Evolutionary conservation across 2,329 filamentous ascomycete species (phyloP), one percentile per base, ranked within the genome.

Genomic region (Fusarium scirpi): DNA sequence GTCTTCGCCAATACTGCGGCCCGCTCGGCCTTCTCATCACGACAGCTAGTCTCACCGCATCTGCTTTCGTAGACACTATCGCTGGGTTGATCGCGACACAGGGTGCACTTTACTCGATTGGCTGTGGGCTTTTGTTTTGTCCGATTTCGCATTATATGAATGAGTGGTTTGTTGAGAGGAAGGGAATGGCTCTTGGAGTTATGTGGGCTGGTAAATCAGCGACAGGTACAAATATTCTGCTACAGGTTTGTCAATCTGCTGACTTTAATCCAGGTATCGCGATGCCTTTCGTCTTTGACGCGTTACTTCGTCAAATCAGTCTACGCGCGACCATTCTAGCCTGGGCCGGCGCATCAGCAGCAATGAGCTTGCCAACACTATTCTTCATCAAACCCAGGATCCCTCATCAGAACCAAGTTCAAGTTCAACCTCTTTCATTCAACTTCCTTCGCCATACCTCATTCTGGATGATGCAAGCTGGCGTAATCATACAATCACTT

Each of bases 391-490:
- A 80, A 32, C 76, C 76, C 1, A 72, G 79, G 5, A 66, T 79
- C n/a, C 76, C 71, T 65, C 52, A 63, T 25, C 56, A 59, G 13
- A 65, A 48, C 16, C 66, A 59, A 9, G 61, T 34, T 82, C 79
- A 51, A 58, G 80, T 52, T 45, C 79, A 65, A 29, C 70, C 71
- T 11, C 64, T 78, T 0, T 76, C 73, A 1, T 78, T 80, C 54
- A 72, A 66, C 1, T 90, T 90, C 73, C 79, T 90, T 20, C 78
- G 79, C 18, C 85, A 87, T 65, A 76, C 78, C 7, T 85, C 84
- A 0, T 88, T 90, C 75, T 90, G 86, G 80, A 83, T 90, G 78
- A 87, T 88, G 77, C 82, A 81, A 65, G 74, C 85, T 13, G 86
- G 86, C 4, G 90, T 87, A 43, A 77, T 87, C 1, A 78, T 89